phyloP scores from a whole-genome alignment of 1,284 basidiomycete species.

The Meira miltonrushii region DNA sequence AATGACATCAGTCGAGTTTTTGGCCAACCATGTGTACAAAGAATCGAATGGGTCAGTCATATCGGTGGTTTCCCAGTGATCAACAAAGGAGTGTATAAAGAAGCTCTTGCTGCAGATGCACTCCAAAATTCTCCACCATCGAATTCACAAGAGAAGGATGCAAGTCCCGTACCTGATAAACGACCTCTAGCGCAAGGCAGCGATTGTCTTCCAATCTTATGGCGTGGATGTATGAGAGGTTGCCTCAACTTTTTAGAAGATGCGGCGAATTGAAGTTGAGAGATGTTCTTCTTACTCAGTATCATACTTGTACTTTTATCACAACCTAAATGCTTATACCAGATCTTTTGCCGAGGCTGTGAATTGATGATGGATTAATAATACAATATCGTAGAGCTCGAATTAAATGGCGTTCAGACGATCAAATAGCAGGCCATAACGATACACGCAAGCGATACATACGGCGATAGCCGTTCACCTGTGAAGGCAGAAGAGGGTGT shows the following conservation, averaged over 20 bases:
- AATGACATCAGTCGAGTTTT: conserved; percentile 28
- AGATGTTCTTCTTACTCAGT: no score
- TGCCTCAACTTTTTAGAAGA: conserved; percentile 14
- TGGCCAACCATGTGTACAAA: conserved; percentile 25
- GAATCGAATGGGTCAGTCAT: conserved; percentile 48
- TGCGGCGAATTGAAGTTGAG: no score
- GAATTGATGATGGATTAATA: no score
- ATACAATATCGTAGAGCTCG: neutral
- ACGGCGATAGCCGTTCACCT: conserved; percentile 50
- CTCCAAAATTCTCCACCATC: neutral
- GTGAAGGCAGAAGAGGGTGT: neutral
- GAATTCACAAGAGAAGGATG: neutral
- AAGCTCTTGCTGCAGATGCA: neutral
- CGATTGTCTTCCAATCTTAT: conserved; percentile 19
- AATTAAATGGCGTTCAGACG: conserved; percentile 13
- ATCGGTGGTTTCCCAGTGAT: conserved; percentile 41
- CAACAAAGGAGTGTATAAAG: conserved; percentile 13
- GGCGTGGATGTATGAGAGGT: conserved; percentile 16
- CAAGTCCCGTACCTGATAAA: neutral
- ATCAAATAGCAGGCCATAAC: conserved; percentile 48
- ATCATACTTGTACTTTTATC: no score
- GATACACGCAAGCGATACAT: conserved; percentile 48
- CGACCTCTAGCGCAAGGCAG: neutral
- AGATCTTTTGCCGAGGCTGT: no score
- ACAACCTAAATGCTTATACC: no score